A percentile compares a stretch with the other conserved stretches of the same genome.
Conservation (phyloP, 768 basidiomycete species). For the Baorangia bicolor region DNA sequence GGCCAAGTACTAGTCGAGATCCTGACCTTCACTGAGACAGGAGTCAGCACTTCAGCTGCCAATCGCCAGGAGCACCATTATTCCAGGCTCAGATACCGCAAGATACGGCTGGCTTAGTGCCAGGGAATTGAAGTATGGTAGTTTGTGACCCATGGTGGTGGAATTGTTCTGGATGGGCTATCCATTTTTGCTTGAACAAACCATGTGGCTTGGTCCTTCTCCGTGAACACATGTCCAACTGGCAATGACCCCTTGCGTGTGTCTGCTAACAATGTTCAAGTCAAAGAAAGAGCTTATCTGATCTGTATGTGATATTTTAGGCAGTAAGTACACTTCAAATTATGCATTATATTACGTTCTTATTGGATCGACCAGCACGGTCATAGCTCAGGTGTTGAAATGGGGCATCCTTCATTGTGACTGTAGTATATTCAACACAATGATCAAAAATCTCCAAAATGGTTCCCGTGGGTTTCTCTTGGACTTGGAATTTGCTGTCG, state of each 20-base stretch:
- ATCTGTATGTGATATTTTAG: background rate
- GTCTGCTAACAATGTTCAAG: background rate
- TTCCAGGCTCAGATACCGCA: too few relatives aligned
- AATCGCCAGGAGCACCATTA: too few relatives aligned
- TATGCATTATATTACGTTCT: background rate
- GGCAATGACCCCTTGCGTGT: background rate
- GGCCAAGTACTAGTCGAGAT: too few relatives aligned
- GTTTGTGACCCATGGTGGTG: too few relatives aligned
- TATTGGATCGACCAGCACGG: too few relatives aligned
- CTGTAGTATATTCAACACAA: background rate
- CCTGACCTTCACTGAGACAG: too few relatives aligned
- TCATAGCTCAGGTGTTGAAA: background rate
- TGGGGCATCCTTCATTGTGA: background rate
- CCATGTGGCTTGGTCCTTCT: too few relatives aligned
- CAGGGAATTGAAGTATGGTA: too few relatives aligned
- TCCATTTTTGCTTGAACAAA: too few relatives aligned
- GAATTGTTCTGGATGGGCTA: too few relatives aligned
- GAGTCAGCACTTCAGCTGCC: too few relatives aligned
- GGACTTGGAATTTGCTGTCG: background rate
- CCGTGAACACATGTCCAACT: background rate
- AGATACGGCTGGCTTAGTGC: too few relatives aligned
- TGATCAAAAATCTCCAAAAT: background rate
- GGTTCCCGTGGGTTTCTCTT: background rate
- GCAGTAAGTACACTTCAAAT: background rate
- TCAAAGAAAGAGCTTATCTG: background rate